Evolutionary conservation across 1,284 basidiomycete species (phyloP), one percentile per base, ranked within the genome.

Genomic region (Mycena citricolor): DNA sequence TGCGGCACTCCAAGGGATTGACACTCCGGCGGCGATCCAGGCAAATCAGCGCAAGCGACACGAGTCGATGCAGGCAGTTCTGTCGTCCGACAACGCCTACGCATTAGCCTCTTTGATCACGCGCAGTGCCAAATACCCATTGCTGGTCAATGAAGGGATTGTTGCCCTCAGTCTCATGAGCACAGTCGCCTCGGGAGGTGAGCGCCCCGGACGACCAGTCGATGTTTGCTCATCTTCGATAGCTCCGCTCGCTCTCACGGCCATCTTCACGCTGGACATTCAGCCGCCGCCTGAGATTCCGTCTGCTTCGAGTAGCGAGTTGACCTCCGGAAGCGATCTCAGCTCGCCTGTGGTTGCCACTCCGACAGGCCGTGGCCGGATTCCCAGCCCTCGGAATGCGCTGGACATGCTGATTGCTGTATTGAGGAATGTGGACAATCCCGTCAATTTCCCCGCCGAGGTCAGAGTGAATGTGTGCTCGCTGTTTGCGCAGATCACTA

Each of bases 101-200:
- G 78, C 81, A 10, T 71, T 97, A 20, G 77, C 81, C 1, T 81
- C 78, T 49, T 78, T 97, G 54, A 71, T 95, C 17, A 78, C 80
- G 13, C 74, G 83, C 50, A 91, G 90, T 57, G 78, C 76, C 52
- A 85, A 84, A 61, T 90, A 92, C 59, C 86, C 90, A 0, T 73
- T 93, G 33, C 72, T 98, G 23, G 76, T 97, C 49, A 95, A 94
- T 58, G 95, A 98, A 63, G 90, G 86, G 1, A 72, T 97, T 21
- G 77, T 97, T 21, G 89, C 89, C 1, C 65, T 97, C 48, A 87
- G 86, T 26, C 65, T 97, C 39, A 64, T 97, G 50, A 79, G 79
- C 47, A 81, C 81, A 11, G 75, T 81, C 43, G 67, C 70, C 32
- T 64, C 70, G 42, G 87, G 86, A 55, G 81, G 89, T 84, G 65